Percentiles rank a stretch among this genome's conserved stretches.
Evolutionary conservation across 2,329 filamentous ascomycete species (phyloP).

Genomic region (Orbilia ellipsospora): DNA sequence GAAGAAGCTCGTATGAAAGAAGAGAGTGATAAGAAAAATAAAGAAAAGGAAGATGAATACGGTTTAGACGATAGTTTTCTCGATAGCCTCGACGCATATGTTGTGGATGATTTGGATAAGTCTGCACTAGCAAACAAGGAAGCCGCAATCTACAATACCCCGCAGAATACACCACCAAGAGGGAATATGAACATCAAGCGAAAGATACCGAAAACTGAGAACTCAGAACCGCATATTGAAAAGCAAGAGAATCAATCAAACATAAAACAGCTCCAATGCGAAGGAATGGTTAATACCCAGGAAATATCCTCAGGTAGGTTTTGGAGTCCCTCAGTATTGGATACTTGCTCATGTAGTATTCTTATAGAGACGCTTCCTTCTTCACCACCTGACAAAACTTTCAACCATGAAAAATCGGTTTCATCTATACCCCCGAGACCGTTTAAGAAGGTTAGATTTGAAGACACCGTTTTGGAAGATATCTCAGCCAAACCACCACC

Average conservation of each 20-base stretch:
- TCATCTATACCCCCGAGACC: conserved; percentile 2
- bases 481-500: background rate
- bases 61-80: conserved; percentile 33
- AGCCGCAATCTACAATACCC: conserved; percentile 8
- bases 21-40: background rate
- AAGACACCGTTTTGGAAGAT: conserved; percentile 14
- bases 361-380: conserved; percentile 24
- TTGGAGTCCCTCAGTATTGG: background rate
- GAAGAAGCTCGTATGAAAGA: conserved; percentile 17
- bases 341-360: background rate
- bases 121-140: background rate
- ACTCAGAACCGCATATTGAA: background rate
- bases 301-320: conserved; percentile 27
- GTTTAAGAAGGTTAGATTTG: conserved; percentile 28
- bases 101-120: conserved; percentile 12
- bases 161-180: conserved; percentile 15
- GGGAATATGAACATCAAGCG: conserved; percentile 9
- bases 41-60: conserved; percentile 19
- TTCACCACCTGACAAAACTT: conserved; percentile 18
- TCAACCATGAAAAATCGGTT: background rate
- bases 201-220: conserved; percentile 4
- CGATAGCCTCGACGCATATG: conserved; percentile 43
- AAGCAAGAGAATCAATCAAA: background rate
- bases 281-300: background rate
- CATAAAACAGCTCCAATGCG: background rate